Conservation (phyloP, 192 early-diverging fungal genomes). For the Piromyces finnis region DNA sequence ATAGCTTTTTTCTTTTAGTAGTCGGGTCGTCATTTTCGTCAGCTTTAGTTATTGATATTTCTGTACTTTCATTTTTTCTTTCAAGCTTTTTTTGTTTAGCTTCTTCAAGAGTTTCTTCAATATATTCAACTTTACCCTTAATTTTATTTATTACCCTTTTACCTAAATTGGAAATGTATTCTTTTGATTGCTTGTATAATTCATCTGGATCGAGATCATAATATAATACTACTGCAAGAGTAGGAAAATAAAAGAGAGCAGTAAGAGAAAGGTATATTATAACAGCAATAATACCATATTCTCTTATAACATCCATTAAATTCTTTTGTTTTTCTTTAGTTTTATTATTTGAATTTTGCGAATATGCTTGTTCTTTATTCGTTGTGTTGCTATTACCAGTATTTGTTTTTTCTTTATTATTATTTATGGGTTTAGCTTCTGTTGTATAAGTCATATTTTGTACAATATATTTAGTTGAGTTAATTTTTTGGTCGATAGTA, state of each 20-base stretch:
- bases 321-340: too few species aligned
- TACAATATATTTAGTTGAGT: not conserved
- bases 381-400: not conserved
- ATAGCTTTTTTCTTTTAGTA: not conserved
- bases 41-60: not conserved
- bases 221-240: not conserved
- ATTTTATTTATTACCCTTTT: not conserved
- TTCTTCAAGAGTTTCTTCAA: too few species aligned
- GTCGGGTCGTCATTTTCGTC: not conserved
- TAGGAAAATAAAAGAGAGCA: not conserved
- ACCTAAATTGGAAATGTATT: not conserved
- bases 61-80: too few species aligned
- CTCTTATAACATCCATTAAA: not conserved
- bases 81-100: too few species aligned
- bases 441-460: not conserved
- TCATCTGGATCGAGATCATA: not conserved
- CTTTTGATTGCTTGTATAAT: not conserved
- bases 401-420: not conserved
- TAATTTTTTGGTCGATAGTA: not conserved
- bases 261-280: not conserved
- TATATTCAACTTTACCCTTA: not conserved
- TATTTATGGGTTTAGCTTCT: not conserved
- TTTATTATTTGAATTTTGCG: too few species aligned
- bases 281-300: not conserved
- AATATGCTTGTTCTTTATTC: too few species aligned